phyloP scores from a whole-genome alignment of 2,329 filamentous ascomycete genomes.

The Fusarium pilosicola region DNA sequence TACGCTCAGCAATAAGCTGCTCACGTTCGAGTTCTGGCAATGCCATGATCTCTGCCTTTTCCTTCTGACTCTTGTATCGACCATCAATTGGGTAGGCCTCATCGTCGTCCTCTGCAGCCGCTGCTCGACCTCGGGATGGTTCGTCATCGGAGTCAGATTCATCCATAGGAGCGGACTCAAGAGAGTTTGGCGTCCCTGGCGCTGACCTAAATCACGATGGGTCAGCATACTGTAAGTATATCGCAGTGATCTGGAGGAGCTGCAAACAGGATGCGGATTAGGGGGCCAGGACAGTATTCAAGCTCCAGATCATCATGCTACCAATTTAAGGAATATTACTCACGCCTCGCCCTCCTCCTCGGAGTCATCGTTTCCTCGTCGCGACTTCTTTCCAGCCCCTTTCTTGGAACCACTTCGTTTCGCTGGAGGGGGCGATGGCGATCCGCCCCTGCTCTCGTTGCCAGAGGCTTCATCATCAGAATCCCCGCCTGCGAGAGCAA shows the following conservation, averaged over 20 bases:
- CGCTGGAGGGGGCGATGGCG: slow-evolving; percentile 60
- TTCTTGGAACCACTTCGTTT: slow-evolving; percentile 47
- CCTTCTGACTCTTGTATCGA: slow-evolving; percentile 77
- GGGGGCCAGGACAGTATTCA: not conserved
- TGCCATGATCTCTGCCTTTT: slow-evolving; percentile 82
- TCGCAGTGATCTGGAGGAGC: not conserved
- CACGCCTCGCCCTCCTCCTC: slow-evolving; percentile 72
- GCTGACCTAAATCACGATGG: slow-evolving; percentile 65
- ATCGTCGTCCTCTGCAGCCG: slow-evolving; percentile 64
- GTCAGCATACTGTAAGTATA: slow-evolving; percentile 18
- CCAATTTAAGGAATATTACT: slow-evolving; percentile 41
- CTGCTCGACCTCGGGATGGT: slow-evolving; percentile 56
- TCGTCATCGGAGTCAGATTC: slow-evolving; percentile 76
- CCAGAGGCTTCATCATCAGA: slow-evolving; percentile 68
- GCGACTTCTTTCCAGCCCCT: slow-evolving; percentile 57
- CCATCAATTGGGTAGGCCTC: slow-evolving; percentile 88
- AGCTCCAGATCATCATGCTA: not conserved
- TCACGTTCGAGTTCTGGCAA: slow-evolving; percentile 94
- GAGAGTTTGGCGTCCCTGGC: slow-evolving; percentile 76
- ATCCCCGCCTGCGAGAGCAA: slow-evolving; percentile 88
- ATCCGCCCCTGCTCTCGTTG: slow-evolving; percentile 64
- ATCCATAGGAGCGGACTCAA: slow-evolving; percentile 88
- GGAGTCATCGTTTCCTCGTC: slow-evolving; percentile 55
- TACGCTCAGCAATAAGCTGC: slow-evolving; percentile 87
- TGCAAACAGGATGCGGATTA: not conserved